Base-by-base conservation (phyloP, 2,329 filamentous ascomycete genomes). In the Talaromyces verruculosus region DNA sequence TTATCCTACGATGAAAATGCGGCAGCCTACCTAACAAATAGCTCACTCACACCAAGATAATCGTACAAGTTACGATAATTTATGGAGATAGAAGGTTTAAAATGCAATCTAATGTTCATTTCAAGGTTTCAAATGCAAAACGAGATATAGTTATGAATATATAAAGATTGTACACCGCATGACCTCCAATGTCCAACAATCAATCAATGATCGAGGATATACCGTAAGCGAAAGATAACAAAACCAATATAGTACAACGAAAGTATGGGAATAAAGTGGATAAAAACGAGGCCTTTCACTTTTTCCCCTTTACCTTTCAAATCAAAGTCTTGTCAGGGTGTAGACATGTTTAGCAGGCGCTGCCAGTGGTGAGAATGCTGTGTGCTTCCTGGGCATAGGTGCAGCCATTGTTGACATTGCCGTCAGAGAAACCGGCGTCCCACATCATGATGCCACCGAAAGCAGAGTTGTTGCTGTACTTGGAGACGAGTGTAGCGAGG, bases 361-460 rank as follows among this genome's bases (percentile, higher is more conserved):
- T 47, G 35, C 65, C 65, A 28, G 65, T 64, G 19, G 53, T 61
- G 33, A 84, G 72, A 55, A 82, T 77, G 8, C 79, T 72, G 77
- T 84, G 85, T 67, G 84, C 82, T 74, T 81, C 80, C 61, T 79
- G 75, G 1, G 78, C 76, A 73, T 83, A 86, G 22, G 76, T 74
- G 57, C 77, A 70, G n/a, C 74, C 79, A 64, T 81, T 78, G 63
- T 81, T 77, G 15, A 74, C 64, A 70, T 85, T 86, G 62, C 76
- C 75, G 13, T 78, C 73, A n/a, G 81, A 80, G 11, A 78, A 77
- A 1, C 82, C 84, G 5, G 84, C 83, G 62, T 87, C 85, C 84
- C 84, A 88, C 5, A 88, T 72, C 85, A 87, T 88, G 47, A 87
- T 77, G 75, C 86, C 86, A 47, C 84, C 86, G 68, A 88, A 88